Conservation (phyloP, 257 asterid species). For the Avicennia marina region DNA sequence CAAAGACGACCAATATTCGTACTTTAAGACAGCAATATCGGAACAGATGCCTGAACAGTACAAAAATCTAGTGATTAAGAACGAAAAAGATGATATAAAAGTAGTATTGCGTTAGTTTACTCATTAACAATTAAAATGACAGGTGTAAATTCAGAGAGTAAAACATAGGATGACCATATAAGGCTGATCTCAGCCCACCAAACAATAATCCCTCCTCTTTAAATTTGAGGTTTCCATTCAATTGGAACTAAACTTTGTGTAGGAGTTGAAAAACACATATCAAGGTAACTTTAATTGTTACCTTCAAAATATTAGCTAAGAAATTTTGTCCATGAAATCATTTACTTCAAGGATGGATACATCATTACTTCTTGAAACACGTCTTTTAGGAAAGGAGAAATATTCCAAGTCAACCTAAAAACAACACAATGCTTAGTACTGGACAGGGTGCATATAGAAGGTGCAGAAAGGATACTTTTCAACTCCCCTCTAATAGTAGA, state of each 20-base stretch:
- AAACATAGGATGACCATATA: too few species aligned
- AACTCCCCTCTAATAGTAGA: neutral
- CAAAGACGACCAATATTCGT: conserved; percentile 92
- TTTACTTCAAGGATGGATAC: conserved; percentile 8
- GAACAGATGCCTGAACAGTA: conserved; percentile 61
- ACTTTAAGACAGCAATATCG: conserved; percentile 75
- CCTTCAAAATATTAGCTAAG: conserved; percentile 9
- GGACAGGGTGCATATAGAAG: neutral
- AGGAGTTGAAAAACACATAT: conserved; percentile 7
- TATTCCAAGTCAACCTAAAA: conserved; percentile 10
- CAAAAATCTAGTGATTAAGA: conserved; percentile 2
- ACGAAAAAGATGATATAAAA: neutral
- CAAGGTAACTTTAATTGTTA: conserved; percentile 9
- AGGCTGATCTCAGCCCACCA: too few species aligned
- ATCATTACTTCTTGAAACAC: neutral
- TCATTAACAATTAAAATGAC: neutral
- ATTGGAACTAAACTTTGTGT: conserved; percentile 2
- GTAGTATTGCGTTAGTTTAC: neutral
- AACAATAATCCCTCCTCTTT: neutral
- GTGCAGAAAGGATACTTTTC: conserved; percentile 6
- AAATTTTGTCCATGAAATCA: neutral
- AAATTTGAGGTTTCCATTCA: neutral
- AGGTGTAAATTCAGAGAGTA: neutral
- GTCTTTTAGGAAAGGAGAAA: neutral
- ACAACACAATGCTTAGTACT: neutral